Percentiles rank a stretch among this genome's conserved stretches.
Conservation (phyloP, 192 early-diverging fungal genomes). For the Dimargaris verticillata region DNA sequence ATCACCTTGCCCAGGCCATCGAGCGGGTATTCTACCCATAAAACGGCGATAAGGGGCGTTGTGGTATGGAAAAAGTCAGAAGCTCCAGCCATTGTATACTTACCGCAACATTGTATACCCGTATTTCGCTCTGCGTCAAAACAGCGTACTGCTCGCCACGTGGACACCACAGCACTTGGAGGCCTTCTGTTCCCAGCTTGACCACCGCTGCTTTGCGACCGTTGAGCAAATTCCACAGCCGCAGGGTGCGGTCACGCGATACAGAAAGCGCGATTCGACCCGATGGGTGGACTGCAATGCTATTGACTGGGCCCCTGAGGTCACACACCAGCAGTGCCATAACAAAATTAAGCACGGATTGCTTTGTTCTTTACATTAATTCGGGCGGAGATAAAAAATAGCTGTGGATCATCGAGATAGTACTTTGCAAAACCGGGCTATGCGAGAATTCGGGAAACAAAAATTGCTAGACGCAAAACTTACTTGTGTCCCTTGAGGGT, state of each 20-base stretch:
- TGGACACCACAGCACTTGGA: conserved; percentile 36
- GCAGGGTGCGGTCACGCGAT: conserved; percentile 44
- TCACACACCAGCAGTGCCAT: not conserved
- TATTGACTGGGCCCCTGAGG: conserved; percentile 48
- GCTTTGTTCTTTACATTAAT: not conserved
- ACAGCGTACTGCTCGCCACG: conserved; percentile 38
- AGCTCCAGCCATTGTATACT: conserved; percentile 12
- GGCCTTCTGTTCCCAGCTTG: conserved; percentile 31
- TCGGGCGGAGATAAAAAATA: too few relatives aligned
- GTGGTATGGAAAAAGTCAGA: not conserved
- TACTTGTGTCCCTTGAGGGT: conserved; percentile 64
- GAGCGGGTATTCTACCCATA: conserved; percentile 11
- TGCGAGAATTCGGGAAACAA: too few relatives aligned
- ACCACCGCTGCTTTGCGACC: conserved; percentile 46
- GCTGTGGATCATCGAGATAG: too few relatives aligned
- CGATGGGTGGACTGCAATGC: conserved; percentile 81
- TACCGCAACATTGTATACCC: conserved; percentile 39
- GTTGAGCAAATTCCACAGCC: conserved; percentile 62
- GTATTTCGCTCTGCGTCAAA: conserved; percentile 33
- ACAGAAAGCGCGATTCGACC: conserved; percentile 88
- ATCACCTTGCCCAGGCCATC: conserved; percentile 17
- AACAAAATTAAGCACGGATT: conserved; percentile 1
- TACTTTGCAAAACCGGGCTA: too few relatives aligned
- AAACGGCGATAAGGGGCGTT: not conserved
- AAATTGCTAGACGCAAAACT: conserved; percentile 10